phyloP scores from a whole-genome alignment of 2,329 filamentous ascomycete genomes.

The Aspergillus udagawae region DNA sequence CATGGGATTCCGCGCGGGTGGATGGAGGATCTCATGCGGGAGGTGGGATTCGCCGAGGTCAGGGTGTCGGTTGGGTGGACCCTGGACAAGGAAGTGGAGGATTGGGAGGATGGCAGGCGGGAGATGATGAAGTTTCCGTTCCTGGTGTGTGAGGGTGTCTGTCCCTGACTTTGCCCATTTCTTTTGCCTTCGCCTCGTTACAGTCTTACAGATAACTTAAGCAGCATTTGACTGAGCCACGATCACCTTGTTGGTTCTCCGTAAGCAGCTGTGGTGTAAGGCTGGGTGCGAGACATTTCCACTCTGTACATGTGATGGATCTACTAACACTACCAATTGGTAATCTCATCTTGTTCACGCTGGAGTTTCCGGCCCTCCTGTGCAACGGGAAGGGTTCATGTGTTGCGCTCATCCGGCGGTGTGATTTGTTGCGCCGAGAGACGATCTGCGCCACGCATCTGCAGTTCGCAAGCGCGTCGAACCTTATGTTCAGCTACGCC shows the following conservation, averaged over 20 bases:
- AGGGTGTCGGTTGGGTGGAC: constrained; percentile 47
- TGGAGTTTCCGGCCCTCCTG: not conserved
- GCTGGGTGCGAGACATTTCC: not conserved
- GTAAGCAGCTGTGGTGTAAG: not conserved
- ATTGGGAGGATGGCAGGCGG: constrained; percentile 38
- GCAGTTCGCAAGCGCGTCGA: not conserved
- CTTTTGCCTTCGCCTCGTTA: no score
- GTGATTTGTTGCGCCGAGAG: not conserved
- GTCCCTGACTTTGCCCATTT: constrained; percentile 1
- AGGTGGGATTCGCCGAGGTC: constrained; percentile 49
- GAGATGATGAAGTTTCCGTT: constrained; percentile 42
- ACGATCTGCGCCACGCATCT: not conserved
- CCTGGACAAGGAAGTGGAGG: constrained; percentile 50
- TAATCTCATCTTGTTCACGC: not conserved
- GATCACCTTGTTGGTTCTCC: no score
- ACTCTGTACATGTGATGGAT: not conserved
- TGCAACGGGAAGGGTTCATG: not conserved
- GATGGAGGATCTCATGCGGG: constrained; percentile 42
- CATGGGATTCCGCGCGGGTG: constrained; percentile 48
- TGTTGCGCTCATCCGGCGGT: not conserved
- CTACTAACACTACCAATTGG: not conserved
- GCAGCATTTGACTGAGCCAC: no score
- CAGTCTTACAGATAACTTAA: no score
- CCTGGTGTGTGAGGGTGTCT: constrained; percentile 36
- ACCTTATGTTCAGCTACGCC: not conserved